A percentile compares a stretch with the other conserved stretches of the same genome.
phyloP scores from a whole-genome alignment of 2,329 filamentous ascomycete species.

The Alternaria sp. region DNA sequence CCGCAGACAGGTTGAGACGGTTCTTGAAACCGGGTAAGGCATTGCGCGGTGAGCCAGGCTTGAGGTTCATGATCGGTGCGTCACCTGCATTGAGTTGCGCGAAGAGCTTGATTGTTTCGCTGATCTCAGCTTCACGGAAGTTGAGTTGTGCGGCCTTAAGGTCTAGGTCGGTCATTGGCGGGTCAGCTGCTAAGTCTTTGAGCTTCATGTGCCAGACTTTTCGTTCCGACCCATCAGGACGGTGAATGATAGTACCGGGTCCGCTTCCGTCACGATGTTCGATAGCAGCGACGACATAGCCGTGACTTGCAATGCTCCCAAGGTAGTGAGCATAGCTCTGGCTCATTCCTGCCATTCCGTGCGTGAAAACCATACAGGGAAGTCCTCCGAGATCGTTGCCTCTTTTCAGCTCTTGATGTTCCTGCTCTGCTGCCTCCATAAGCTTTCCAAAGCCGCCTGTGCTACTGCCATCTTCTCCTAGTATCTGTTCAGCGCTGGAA shows the following conservation, averaged over 20 bases:
- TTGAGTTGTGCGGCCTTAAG: slow-evolving; percentile 55
- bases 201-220: slow-evolving; percentile 51
- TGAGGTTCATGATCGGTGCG: slow-evolving; percentile 44
- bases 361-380: slow-evolving; percentile 57
- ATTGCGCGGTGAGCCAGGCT: slow-evolving; percentile 62
- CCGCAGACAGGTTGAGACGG: slow-evolving; percentile 64
- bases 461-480: slow-evolving; percentile 32
- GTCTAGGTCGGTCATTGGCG: slow-evolving; percentile 45
- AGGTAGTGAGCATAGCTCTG: slow-evolving; percentile 59
- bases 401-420: slow-evolving; percentile 36
- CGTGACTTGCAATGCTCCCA: slow-evolving; percentile 57
- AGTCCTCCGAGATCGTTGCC: slow-evolving; percentile 42
- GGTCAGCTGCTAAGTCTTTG: slow-evolving; percentile 43
- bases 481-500: slow-evolving; percentile 27
- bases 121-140: slow-evolving; percentile 57
- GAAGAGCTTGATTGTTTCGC: slow-evolving; percentile 56
- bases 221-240: slow-evolving; percentile 41
- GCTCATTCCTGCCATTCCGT: slow-evolving; percentile 57
- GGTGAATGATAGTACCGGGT: slow-evolving; percentile 55
- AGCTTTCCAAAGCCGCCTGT: slow-evolving; percentile 25
- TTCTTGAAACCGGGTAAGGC: slow-evolving; percentile 59
- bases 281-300: slow-evolving; percentile 57
- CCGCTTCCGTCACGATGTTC: slow-evolving; percentile 60
- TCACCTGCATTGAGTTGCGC: slow-evolving; percentile 51
- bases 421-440: slow-evolving; percentile 28